Evolutionary conservation across 116 monocot species (phyloP), one percentile per base, ranked within the genome.

Genomic region (Trichopus zeylanicus): DNA sequence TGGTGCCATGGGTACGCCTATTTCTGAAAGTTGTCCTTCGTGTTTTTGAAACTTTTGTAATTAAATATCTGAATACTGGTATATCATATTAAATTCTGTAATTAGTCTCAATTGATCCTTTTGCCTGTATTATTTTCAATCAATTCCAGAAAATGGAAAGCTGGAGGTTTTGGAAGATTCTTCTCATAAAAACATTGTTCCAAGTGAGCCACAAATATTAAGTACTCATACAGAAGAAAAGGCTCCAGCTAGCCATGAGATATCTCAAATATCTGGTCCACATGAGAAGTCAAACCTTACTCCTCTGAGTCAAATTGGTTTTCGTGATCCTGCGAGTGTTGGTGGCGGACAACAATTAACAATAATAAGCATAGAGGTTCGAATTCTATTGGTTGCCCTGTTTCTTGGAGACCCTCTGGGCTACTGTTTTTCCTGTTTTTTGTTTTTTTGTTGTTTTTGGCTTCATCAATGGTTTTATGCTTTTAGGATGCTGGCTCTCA

Each of bases 221-320:
- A 35, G 35, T 56, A 21, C 38, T 33, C 29, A 27, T 9, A 25
- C 42, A 16, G 68, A 68, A 64, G 70, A 62, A 42, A 57, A 68
- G 25, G 46, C 29, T 20, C 11, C 42, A 18, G 42, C n/a, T 62
- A 66, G 48, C 51, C 75, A 68, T 73, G 91, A 84, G 46, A 26
- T 79, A 33, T 97, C 97, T 52, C 97, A 97, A 70, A 81, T 91
- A 64, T 91, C 97, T 30, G 87, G 77, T 37, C 84, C 78, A 55
- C 67, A 79, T 61, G 70, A 65, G 59, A 97, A 79, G 65, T 69
- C 74, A 27, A 70, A 78, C 64, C 79, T 81, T 21, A 97, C 97
- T 10, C 97, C 97, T 67, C 63, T 97, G 7, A 97, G 97, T 80
- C 97, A 97, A 75, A 84, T 79, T 51, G 91, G 97, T 65, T 97